Evolutionary conservation across 192 early-diverging fungal species (phyloP), one percentile per base, ranked within the genome.

Genomic region (Linnemannia exigua): DNA sequence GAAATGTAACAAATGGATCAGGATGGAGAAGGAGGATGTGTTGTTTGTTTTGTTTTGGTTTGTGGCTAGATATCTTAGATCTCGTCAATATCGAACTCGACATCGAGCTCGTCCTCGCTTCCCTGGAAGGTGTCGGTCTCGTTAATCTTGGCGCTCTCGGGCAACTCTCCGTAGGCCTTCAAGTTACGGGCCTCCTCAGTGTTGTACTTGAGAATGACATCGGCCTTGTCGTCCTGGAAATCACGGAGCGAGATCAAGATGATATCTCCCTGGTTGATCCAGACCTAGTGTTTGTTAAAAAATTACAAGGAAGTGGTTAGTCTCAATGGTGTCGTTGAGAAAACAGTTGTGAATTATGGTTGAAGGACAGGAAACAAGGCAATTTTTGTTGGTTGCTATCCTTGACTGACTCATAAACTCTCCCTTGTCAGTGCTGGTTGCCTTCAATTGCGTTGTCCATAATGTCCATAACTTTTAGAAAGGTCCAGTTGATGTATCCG

Each of bases 41-140:
- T 63, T 63, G 12, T 31, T 63, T 35, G 41, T 74, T 51, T 20
- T 9, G 52, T 54, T 7, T 7, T 25, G n/a, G 67, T 74, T 38
- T 28, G 33, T 17, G 22, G 47, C 76, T 36, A 75, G 19, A 38
- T 66, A 20, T 6, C 66, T 86, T 86, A 86, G 63, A 92, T 88
- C 88, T 97, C 97, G 89, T 99, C 98, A 87, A 99, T 97, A 77
- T 97, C 96, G 90, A 97, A 96, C 86, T 98, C 97, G 81, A 96
- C 92, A 83, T 96, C 92, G 81, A 94, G 91, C 79, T 94, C 90
- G 68, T 94, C 92, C 35, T 93, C 91, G 69, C 92, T 92, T 28
- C 84, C 87, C 80, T 91, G 92, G 75, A 92, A 93, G 63, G 90
- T 91, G 76, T 95, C 94, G 70, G 92, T 92, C 87, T 97, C 96